phyloP scores from a whole-genome alignment of 768 basidiomycete genomes.

The Boletus vermiculosoides region DNA sequence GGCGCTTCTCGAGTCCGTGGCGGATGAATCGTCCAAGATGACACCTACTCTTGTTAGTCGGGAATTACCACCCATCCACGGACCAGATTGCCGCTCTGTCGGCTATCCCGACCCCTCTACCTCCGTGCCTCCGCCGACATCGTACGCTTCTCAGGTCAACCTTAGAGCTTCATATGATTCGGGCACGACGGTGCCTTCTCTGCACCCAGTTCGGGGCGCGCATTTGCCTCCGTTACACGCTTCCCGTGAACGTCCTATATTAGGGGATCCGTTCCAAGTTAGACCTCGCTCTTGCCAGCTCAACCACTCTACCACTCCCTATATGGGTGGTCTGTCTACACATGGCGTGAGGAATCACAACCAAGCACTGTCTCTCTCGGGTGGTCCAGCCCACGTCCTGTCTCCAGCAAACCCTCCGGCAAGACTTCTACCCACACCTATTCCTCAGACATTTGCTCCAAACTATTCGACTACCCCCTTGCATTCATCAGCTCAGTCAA shows the following conservation, averaged over 20 bases:
- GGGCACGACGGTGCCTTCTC: conserved; percentile 6
- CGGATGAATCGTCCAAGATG: conserved; percentile 69
- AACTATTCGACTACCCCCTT: conserved; percentile 20
- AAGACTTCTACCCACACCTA: conserved; percentile 9
- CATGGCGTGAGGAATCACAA: conserved; percentile 15
- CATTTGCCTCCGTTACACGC: conserved; percentile 1
- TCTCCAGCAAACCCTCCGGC: conserved; percentile 6
- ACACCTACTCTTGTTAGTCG: conserved; percentile 39
- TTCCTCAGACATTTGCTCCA: conserved; percentile 17
- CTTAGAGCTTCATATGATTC: conserved; percentile 38
- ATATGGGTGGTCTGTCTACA: conserved; percentile 10
- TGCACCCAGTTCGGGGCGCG: conserved; percentile 7
- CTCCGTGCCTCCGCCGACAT: conserved; percentile 30
- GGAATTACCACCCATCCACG: conserved; percentile 21
- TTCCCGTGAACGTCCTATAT: conserved; percentile 6
- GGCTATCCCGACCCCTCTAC: conserved; percentile 21
- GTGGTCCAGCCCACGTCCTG: conserved; percentile 3
- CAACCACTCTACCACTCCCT: conserved; percentile 31
- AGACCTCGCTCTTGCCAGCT: conserved; percentile 50
- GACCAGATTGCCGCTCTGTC: conserved; percentile 1
- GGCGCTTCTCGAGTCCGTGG: conserved; percentile 68
- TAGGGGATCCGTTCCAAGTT: conserved; percentile 40
- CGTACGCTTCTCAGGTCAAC: conserved; percentile 17
- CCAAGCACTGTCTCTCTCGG: conserved; percentile 13
- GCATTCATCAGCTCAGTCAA: conserved; percentile 12